A percentile compares a stretch with the other conserved stretches of the same genome.
These are phyloP conservation scores for Sphenostylis stenocarpa DNA, from an alignment of 306 rosid species.

Conservation along the genomic window DNA sequence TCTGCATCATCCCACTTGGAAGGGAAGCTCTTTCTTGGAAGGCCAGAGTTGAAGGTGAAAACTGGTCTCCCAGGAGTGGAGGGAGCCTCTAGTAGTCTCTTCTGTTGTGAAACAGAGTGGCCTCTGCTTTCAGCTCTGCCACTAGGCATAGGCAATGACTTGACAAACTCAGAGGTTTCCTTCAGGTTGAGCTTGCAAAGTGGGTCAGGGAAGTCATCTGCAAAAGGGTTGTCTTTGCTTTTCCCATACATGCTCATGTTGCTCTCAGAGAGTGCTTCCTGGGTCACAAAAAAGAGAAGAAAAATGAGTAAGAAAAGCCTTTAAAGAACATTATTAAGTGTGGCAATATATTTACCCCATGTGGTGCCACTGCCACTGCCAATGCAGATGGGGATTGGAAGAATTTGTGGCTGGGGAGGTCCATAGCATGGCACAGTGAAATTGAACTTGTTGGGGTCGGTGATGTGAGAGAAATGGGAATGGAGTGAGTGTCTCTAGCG, in stretches of 20 bases:
- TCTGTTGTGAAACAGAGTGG: slow-evolving; percentile 48
- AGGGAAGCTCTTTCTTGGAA: slow-evolving; percentile 75
- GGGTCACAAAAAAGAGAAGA: slow-evolving; percentile 22
- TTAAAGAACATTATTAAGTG: background rate
- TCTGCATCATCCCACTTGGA: slow-evolving; percentile 99
- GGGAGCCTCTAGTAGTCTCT: slow-evolving; percentile 69
- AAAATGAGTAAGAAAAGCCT: background rate
- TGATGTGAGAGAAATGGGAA: slow-evolving; percentile 8
- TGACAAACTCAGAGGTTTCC: slow-evolving; percentile 96
- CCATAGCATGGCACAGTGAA: slow-evolving; percentile 46
- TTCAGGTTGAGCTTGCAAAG: slow-evolving; percentile 87
- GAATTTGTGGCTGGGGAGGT: slow-evolving; percentile 59
- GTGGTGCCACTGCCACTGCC: slow-evolving; percentile 37
- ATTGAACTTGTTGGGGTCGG: background rate
- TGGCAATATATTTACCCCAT: slow-evolving; percentile 44
- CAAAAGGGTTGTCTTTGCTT: slow-evolving; percentile 59
- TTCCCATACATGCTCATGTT: slow-evolving; percentile 56
- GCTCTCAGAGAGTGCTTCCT: slow-evolving; percentile 50
- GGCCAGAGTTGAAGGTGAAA: slow-evolving; percentile 65
- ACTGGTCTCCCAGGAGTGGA: slow-evolving; percentile 91
- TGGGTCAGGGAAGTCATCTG: slow-evolving; percentile 70
- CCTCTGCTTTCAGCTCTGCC: slow-evolving; percentile 43
- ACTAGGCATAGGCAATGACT: slow-evolving; percentile 70
- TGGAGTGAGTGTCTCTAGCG: background rate
- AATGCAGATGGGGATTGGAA: slow-evolving; percentile 54